Evolutionary conservation across 768 basidiomycete species (phyloP), one percentile per base, ranked within the genome.

Genomic region (Phlegmacium glaucopus): DNA sequence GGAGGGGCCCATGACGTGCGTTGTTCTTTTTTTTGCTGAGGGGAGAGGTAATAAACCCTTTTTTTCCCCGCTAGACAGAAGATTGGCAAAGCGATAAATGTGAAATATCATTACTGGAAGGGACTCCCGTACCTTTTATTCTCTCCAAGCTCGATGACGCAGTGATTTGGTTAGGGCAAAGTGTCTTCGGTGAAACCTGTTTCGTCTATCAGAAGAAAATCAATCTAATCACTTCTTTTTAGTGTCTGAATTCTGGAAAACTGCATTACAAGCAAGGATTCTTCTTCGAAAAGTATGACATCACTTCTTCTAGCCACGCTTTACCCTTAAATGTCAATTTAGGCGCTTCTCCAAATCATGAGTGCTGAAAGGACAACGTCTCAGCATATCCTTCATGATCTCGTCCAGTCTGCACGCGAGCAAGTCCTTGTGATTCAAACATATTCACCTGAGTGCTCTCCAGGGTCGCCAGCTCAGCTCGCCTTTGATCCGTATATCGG

Each of bases 51-150:
- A 44, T 39, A 37, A 50, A 40, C 44, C 44, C 40, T 45, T 54
- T 39, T 53, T 10, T 39, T 52, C 50, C n/a, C n/a, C 61, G 42
- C 48, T 61, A 92, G 90, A 72, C 79, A 50, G 91, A 93, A 72
- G 90, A 93, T 57, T 91, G 89, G 84, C 89, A 91, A 62, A 77
- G 86, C 48, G 93, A 96, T 53, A 94, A 93, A 67, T 87, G 83
- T 56, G 91, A 91, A 15, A 75, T 94, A 0, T 79, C 82, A 0
- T 70, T 94, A 4, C 71, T 84, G 9, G 88, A 94, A 65, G 72
- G 75, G 6, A 62, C 83, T 22, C 74, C 80, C 13, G 76, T 79
- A 13, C 69, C 70, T 39, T 73, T 76, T 47, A 64, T 88, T 18
- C 48, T 85, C 6, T 62, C 69, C 13, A 68, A 72, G 44, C 63